Conservation (phyloP, 257 asterid species). For the Solanum bukasovii region DNA sequence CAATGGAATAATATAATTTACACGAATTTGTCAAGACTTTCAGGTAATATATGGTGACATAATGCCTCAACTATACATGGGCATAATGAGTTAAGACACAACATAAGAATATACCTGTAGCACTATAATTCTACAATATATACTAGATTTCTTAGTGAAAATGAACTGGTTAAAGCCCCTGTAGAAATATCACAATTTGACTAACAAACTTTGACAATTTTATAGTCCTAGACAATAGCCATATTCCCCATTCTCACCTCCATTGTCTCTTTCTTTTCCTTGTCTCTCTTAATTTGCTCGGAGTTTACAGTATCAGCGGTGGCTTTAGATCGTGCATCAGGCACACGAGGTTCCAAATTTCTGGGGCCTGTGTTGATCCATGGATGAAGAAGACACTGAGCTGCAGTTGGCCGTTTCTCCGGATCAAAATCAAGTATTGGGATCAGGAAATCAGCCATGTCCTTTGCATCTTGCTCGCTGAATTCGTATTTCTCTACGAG, state of each 20-base stretch:
- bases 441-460: constrained; percentile 30
- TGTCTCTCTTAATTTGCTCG: constrained; percentile 9
- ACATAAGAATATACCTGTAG: neutral
- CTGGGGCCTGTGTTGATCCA: constrained; percentile 50
- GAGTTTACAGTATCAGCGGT: constrained; percentile 30
- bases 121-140: too few species aligned
- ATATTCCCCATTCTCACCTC: constrained; percentile 76
- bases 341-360: constrained; percentile 22
- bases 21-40: neutral
- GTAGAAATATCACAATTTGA: neutral
- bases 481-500: constrained; percentile 53
- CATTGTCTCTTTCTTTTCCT: constrained; percentile 64
- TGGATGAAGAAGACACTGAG: constrained; percentile 77
- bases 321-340: constrained; percentile 12
- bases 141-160: neutral
- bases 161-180: neutral
- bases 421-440: constrained; percentile 38
- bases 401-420: constrained; percentile 72
- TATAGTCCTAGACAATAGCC: constrained; percentile 8
- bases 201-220: neutral
- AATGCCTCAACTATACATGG: neutral
- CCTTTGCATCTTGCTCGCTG: constrained; percentile 29
- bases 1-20: neutral
- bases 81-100: neutral
- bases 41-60: neutral